A percentile compares a stretch with the other conserved stretches of the same genome.
Conservation (phyloP, 371 early-diverging fungal species). For the Sporodiniella umbellata region DNA sequence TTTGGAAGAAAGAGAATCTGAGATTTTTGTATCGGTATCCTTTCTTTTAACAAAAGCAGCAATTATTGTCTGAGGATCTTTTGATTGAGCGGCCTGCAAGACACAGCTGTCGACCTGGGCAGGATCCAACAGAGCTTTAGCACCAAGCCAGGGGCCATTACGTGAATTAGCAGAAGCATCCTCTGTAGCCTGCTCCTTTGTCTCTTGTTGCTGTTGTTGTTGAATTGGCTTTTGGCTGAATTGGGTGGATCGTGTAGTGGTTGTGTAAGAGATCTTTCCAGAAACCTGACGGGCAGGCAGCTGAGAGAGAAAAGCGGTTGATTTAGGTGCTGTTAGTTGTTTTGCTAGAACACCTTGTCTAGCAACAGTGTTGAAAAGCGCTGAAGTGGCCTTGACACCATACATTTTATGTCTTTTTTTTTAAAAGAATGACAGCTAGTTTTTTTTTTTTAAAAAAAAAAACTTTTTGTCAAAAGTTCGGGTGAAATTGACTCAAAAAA, state of each 20-base stretch:
- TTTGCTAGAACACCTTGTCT: conserved; percentile 45
- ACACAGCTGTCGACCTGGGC: conserved; percentile 29
- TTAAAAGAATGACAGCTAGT: too few species aligned
- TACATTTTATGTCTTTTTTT: conserved; percentile 34
- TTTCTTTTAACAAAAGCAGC: conserved; percentile 30
- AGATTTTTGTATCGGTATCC: conserved; percentile 8
- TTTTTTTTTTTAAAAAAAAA: not conserved
- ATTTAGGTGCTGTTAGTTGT: conserved; percentile 37
- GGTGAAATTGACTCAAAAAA: not conserved
- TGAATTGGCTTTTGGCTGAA: conserved; percentile 17
- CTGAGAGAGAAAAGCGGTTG: conserved; percentile 35
- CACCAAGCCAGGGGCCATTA: not conserved
- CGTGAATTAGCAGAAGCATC: not conserved
- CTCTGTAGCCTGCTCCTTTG: conserved; percentile 7
- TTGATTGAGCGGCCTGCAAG: conserved; percentile 22
- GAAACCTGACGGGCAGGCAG: conserved; percentile 41
- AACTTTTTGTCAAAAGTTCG: not conserved
- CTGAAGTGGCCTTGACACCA: conserved; percentile 45
- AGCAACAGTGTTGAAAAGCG: conserved; percentile 37
- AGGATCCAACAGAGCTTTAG: conserved; percentile 8
- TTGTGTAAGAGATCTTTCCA: conserved; percentile 45
- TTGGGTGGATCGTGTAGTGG: conserved; percentile 27
- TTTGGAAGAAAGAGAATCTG: conserved; percentile 22
- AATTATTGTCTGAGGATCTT: conserved; percentile 23
- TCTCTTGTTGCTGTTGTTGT: conserved; percentile 16